phyloP scores from a whole-genome alignment of 805 yeast species.

The Wickerhamomyces xylosicus region DNA sequence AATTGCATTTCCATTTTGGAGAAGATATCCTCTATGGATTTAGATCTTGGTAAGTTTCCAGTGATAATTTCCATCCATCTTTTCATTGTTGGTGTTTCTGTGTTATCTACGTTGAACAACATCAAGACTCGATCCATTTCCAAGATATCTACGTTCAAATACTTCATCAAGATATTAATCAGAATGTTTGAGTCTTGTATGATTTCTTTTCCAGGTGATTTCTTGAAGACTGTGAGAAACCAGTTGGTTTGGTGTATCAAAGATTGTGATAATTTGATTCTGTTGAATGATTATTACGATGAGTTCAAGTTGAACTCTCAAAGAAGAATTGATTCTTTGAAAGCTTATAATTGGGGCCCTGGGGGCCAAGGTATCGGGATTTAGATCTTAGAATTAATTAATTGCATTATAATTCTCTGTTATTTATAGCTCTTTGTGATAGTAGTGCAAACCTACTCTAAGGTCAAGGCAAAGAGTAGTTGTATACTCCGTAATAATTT shows the following conservation, averaged over 20 bases:
- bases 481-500: too few relatives aligned
- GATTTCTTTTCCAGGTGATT: conserved; percentile 20
- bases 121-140: conserved; percentile 11
- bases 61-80: conserved; percentile 13
- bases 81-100: conserved; percentile 13
- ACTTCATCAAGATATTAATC: conserved; percentile 14
- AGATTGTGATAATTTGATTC: conserved; percentile 17
- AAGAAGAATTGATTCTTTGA: conserved; percentile 21
- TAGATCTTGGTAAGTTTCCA: conserved; percentile 13
- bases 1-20: conserved; percentile 13
- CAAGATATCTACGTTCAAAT: conserved; percentile 15
- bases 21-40: conserved; percentile 10
- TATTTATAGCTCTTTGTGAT: background rate
- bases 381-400: conserved; percentile 1
- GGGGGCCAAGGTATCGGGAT: conserved; percentile 28
- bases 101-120: conserved; percentile 13
- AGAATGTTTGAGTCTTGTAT: conserved; percentile 18
- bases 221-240: conserved; percentile 16
- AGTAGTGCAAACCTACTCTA: background rate
- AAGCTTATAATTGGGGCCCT: conserved; percentile 25
- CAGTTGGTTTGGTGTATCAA: conserved; percentile 13
- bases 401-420: too few relatives aligned
- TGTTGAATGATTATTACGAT: conserved; percentile 11
- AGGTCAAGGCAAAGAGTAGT: background rate
- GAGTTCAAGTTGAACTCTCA: conserved; percentile 12